phyloP scores from a whole-genome alignment of 768 basidiomycete genomes.

The Leccinum olivaceopallidum region DNA sequence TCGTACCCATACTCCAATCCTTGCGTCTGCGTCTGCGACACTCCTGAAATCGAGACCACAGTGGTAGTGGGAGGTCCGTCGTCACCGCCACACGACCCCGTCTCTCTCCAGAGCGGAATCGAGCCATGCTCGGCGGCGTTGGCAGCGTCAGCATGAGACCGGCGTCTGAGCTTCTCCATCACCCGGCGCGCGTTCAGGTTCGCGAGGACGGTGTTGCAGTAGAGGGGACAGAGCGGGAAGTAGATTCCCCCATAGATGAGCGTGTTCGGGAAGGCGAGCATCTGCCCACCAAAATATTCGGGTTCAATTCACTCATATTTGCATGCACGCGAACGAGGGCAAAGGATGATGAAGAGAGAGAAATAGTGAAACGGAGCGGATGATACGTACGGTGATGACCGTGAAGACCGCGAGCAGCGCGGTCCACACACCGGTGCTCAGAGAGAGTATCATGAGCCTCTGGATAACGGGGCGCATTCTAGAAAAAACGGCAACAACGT shows the following conservation, averaged over 20 bases:
- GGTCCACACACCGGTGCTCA: slow-evolving; percentile 20
- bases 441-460: slow-evolving; percentile 14
- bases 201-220: slow-evolving; percentile 33
- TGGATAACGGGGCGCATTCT: slow-evolving; percentile 23
- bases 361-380: background rate
- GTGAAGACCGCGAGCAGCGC: slow-evolving; percentile 14
- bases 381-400: slow-evolving; percentile 14
- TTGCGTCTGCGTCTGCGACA: background rate
- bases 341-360: background rate
- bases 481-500: background rate
- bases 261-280: slow-evolving; percentile 15
- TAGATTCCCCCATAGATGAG: slow-evolving; percentile 24
- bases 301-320: background rate
- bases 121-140: slow-evolving; percentile 3
- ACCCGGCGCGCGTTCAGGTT: slow-evolving; percentile 32
- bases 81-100: background rate
- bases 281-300: background rate
- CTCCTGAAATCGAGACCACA: background rate
- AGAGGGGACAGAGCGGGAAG: slow-evolving; percentile 33
- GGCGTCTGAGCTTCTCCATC: slow-evolving; percentile 15
- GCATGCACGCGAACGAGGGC: background rate
- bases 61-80: background rate
- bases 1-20: slow-evolving; percentile 5
- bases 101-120: slow-evolving; percentile 7
- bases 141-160: background rate